Conservation (phyloP, 1,284 basidiomycete species). For the Leccinum fuscescens region DNA sequence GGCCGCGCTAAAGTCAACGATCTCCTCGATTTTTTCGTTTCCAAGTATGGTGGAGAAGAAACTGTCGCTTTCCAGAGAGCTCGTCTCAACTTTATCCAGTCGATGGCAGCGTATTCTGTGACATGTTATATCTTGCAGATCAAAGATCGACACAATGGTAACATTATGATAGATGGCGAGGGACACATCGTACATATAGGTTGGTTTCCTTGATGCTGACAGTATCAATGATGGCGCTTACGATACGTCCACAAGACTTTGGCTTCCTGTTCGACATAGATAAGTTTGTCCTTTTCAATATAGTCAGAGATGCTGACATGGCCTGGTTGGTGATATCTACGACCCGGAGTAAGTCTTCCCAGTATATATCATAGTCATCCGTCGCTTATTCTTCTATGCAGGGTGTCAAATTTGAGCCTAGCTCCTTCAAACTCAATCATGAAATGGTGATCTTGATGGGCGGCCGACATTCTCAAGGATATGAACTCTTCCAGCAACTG, state of each 20-base stretch:
- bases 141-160: constrained; percentile 97
- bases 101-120: constrained; percentile 99
- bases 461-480: constrained; percentile 89
- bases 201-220: constrained; percentile 35
- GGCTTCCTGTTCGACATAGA: constrained; percentile 99
- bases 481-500: constrained; percentile 89
- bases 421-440: constrained; percentile 96
- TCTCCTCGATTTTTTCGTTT: constrained; percentile 90
- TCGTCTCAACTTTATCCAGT: constrained; percentile 95
- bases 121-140: constrained; percentile 98
- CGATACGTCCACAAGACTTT: constrained; percentile 65
- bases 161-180: constrained; percentile 98
- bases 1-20: constrained; percentile 98
- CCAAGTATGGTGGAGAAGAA: constrained; percentile 90
- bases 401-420: constrained; percentile 97
- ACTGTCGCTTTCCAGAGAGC: constrained; percentile 91
- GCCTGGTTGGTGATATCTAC: constrained; percentile 31
- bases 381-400: constrained; percentile 32
- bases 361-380: not conserved
- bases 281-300: constrained; percentile 47
- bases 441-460: constrained; percentile 99
- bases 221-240: constrained; percentile 4
- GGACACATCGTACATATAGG: constrained; percentile 96
- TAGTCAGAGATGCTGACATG: constrained; percentile 24
- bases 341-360: constrained; percentile 60